These are phyloP conservation scores for Quercus phellos DNA, from an alignment of 331 rosid genomes.

Conservation along the genomic window DNA sequence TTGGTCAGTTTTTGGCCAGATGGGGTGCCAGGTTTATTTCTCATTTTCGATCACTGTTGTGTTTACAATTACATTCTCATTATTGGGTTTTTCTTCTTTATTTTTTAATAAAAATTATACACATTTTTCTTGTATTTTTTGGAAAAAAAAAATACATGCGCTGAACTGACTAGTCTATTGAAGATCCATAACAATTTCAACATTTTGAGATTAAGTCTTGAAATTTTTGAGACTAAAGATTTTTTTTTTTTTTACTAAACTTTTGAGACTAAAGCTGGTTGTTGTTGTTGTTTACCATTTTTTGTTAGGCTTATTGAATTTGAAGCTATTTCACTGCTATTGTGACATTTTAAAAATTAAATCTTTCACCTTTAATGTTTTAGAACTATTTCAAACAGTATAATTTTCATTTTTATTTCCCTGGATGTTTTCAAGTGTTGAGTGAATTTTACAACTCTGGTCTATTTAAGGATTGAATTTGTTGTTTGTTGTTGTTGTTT, in stretches of 20 bases:
- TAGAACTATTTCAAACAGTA: neutral
- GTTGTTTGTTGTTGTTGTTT: neutral
- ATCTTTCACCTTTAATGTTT: neutral
- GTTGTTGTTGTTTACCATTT: neutral
- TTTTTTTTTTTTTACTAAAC: too few relatives aligned
- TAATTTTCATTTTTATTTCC: neutral
- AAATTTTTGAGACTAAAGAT: too few relatives aligned
- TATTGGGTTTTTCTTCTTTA: neutral
- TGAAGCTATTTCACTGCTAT: neutral
- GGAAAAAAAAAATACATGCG: too few relatives aligned
- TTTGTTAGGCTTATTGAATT: neutral
- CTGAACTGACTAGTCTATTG: too few relatives aligned
- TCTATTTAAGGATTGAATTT: neutral
- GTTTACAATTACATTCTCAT: neutral
- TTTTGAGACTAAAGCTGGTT: too few relatives aligned
- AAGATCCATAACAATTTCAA: too few relatives aligned
- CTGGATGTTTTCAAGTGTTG: neutral
- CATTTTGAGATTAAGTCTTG: too few relatives aligned
- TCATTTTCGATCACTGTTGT: neutral
- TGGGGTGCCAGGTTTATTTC: slow-evolving; percentile 79
- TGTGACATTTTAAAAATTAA: too few relatives aligned
- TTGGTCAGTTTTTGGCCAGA: slow-evolving; percentile 76
- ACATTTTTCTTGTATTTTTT: too few relatives aligned
- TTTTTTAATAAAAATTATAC: neutral
- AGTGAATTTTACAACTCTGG: neutral